Conservation (phyloP, 371 early-diverging fungal genomes). For the Zancudomyces culisetae region DNA sequence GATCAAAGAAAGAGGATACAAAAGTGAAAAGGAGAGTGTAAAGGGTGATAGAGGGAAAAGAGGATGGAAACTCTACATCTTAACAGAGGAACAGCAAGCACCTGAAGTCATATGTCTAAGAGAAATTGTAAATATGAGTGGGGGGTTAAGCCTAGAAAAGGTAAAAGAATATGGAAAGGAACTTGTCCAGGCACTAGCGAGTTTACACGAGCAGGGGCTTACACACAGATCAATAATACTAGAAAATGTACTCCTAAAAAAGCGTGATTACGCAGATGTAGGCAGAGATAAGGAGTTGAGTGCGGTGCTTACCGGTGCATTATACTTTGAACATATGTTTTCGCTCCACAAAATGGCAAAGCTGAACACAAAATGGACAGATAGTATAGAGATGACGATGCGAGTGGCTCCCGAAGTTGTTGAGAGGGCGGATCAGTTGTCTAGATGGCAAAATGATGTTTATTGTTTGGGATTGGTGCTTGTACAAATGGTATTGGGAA, state of each 20-base stretch:
- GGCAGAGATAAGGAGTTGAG: slow-evolving; percentile 4
- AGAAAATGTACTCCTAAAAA: slow-evolving; percentile 25
- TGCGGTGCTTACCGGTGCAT: slow-evolving; percentile 23
- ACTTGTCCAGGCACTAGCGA: slow-evolving; percentile 14
- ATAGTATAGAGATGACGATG: slow-evolving; percentile 10
- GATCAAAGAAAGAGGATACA: neutral
- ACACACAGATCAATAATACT: slow-evolving; percentile 21
- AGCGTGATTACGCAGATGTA: slow-evolving; percentile 9
- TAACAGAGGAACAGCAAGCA: slow-evolving; percentile 13
- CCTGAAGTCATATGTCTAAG: slow-evolving; percentile 15
- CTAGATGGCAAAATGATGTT: slow-evolving; percentile 47
- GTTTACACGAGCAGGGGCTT: slow-evolving; percentile 18
- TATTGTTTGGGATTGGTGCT: slow-evolving; percentile 53
- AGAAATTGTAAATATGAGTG: slow-evolving; percentile 17
- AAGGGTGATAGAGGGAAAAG: slow-evolving; percentile 2
- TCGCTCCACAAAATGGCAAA: slow-evolving; percentile 23
- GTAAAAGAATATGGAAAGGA: slow-evolving; percentile 16
- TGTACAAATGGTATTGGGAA: slow-evolving; percentile 53
- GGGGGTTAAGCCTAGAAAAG: slow-evolving; percentile 11
- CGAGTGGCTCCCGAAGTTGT: slow-evolving; percentile 38
- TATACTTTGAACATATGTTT: slow-evolving; percentile 26
- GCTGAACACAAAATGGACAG: slow-evolving; percentile 5
- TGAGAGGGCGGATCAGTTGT: slow-evolving; percentile 32
- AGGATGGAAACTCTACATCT: slow-evolving; percentile 13
- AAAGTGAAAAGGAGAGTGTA: neutral